A percentile compares a stretch with the other conserved stretches of the same genome.
phyloP scores from a whole-genome alignment of 2,329 filamentous ascomycete genomes.

The Aspergillus fumigatiaffinis region DNA sequence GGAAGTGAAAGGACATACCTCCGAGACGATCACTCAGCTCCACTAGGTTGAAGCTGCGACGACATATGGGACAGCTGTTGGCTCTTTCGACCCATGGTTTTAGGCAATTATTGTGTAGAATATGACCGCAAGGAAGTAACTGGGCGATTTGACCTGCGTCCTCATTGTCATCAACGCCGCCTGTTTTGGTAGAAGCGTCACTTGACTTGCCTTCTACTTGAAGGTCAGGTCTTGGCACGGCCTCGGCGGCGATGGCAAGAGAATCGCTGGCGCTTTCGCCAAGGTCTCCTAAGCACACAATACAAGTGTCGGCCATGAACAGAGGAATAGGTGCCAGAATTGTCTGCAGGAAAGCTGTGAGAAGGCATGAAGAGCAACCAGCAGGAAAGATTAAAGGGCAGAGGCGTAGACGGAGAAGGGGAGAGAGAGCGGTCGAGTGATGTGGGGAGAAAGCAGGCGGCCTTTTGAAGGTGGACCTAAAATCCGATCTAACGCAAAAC shows the following conservation, averaged over 20 bases:
- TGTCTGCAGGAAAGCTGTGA: constrained; percentile 25
- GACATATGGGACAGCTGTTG: constrained; percentile 97
- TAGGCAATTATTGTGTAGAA: constrained; percentile 88
- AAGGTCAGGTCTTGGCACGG: constrained; percentile 41
- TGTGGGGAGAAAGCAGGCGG: constrained; percentile 29
- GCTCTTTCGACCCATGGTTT: constrained; percentile 93
- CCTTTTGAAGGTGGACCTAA: constrained; percentile 41
- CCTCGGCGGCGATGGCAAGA: constrained; percentile 40
- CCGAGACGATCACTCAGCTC: constrained; percentile 75
- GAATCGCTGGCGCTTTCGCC: constrained; percentile 53
- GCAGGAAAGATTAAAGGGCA: constrained; percentile 16
- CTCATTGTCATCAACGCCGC: constrained; percentile 32
- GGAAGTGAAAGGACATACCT: constrained; percentile 54
- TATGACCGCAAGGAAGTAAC: constrained; percentile 76
- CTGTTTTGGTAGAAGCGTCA: constrained; percentile 24
- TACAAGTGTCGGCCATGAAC: constrained; percentile 64
- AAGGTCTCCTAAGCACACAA: constrained; percentile 69
- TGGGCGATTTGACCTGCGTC: constrained; percentile 55
- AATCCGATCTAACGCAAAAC: constrained; percentile 36
- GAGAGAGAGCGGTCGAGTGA: constrained; percentile 24
- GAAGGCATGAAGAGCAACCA: constrained; percentile 39
- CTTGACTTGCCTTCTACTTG: constrained; percentile 24
- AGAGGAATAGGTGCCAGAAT: constrained; percentile 25
- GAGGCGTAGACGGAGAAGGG: constrained; percentile 19
- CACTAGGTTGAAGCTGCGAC: constrained; percentile 84